Percentiles rank a stretch among this genome's conserved stretches.
Conservation (phyloP, 352 stramenopile genomes). For the Globisporangium splendens region DNA sequence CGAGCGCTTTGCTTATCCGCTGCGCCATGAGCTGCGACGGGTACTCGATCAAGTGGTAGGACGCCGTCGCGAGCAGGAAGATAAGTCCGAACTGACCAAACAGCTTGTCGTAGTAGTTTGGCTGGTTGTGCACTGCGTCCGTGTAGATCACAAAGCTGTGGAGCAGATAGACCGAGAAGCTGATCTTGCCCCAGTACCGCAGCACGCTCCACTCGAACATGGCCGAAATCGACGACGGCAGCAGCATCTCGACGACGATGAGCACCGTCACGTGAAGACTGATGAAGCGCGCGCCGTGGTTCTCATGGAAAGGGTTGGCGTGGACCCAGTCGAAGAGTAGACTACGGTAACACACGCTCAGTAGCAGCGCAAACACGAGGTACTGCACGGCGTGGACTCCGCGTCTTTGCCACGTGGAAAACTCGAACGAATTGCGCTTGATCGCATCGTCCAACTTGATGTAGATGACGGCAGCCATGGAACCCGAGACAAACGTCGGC, state of each 20-base stretch:
- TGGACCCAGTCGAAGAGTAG: no score
- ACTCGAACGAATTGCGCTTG: no score
- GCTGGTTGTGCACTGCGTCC: slow-evolving; percentile 14
- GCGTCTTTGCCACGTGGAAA: no score
- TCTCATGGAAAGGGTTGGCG: no score
- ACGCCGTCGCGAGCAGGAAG: slow-evolving; percentile 24
- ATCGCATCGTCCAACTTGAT: no score
- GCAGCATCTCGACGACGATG: slow-evolving; percentile 5
- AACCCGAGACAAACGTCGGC: no score
- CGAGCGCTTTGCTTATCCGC: slow-evolving; percentile 18
- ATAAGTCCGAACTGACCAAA: slow-evolving; percentile 4
- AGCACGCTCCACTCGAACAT: slow-evolving; percentile 7
- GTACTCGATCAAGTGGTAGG: slow-evolving; percentile 39
- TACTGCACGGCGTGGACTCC: no score
- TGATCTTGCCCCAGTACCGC: slow-evolving; percentile 25
- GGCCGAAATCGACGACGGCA: slow-evolving; percentile 8
- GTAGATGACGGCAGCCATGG: no score
- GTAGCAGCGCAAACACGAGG: no score
- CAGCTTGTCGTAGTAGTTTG: slow-evolving; percentile 14
- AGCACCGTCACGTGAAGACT: slow-evolving; percentile 20
- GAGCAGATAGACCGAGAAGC: slow-evolving; percentile 36
- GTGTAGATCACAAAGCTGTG: slow-evolving; percentile 34
- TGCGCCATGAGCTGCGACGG: slow-evolving; percentile 37
- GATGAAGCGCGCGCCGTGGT: slow-evolving; percentile 22
- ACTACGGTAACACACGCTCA: no score